A percentile compares a stretch with the other conserved stretches of the same genome.
Evolutionary conservation across 2,329 filamentous ascomycete species (phyloP).

Genomic region (Pestalotiopsis sp.): DNA sequence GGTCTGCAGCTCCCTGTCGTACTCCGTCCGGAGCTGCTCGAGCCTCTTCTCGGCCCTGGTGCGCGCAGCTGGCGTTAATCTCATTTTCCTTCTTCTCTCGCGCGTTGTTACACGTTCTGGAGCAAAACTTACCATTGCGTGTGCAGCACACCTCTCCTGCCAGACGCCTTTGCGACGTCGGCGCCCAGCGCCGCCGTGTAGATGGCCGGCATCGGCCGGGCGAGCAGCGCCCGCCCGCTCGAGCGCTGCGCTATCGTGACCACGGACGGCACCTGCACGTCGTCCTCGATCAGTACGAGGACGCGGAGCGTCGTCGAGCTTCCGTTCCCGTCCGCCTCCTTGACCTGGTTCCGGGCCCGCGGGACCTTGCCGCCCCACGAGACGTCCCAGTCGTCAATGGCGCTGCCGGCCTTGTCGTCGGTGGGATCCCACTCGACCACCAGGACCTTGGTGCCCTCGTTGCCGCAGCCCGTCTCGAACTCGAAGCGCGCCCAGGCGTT

Average conservation of each 20-base stretch:
- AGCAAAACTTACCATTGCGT: conserved; percentile 64
- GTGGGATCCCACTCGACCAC: conserved; percentile 84
- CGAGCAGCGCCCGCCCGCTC: conserved; percentile 46
- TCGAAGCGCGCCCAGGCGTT: conserved; percentile 81
- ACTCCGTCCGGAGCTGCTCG: conserved; percentile 75
- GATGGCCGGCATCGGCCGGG: conserved; percentile 85
- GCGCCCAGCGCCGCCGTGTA: conserved; percentile 77
- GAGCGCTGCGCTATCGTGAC: conserved; percentile 63
- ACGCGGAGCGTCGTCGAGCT: conserved; percentile 56
- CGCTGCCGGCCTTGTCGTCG: background rate
- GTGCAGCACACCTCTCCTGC: conserved; percentile 81
- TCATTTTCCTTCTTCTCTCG: background rate
- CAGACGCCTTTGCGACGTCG: conserved; percentile 61
- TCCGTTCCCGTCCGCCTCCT: conserved; percentile 49
- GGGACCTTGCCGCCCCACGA: conserved; percentile 78
- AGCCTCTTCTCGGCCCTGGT: conserved; percentile 74
- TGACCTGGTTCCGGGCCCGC: conserved; percentile 64
- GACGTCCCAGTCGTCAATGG: conserved; percentile 65
- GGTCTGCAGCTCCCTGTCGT: conserved; percentile 69
- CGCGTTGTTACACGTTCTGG: background rate
- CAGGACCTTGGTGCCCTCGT: conserved; percentile 86
- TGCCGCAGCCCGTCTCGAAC: conserved; percentile 75
- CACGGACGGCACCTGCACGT: conserved; percentile 70
- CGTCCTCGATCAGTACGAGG: conserved; percentile 80
- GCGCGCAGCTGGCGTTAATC: background rate